These are phyloP conservation scores for Xylariaceae sp. DNA, from an alignment of 2,329 filamentous ascomycete genomes.

Conservation along the genomic window DNA sequence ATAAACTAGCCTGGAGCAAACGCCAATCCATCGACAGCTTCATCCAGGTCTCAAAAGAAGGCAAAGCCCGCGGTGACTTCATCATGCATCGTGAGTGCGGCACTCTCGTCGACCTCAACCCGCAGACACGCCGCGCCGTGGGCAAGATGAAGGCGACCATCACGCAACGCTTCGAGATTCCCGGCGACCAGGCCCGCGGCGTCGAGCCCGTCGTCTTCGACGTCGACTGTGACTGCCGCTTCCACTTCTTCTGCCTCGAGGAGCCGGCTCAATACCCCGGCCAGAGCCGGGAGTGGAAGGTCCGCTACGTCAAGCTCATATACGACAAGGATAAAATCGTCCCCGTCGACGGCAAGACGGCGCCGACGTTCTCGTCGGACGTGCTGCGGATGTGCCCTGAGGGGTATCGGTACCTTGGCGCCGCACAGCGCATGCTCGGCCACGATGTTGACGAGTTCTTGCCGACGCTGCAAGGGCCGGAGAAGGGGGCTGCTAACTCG, in stretches of 20 bases:
- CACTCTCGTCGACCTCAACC: conserved; percentile 41
- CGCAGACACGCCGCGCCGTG: conserved; percentile 37
- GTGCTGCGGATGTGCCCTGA: conserved; percentile 37
- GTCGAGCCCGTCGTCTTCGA: conserved; percentile 37
- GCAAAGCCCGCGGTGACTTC: conserved; percentile 47
- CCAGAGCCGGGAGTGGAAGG: conserved; percentile 32
- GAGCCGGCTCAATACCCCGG: conserved; percentile 14
- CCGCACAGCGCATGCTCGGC: conserved; percentile 41
- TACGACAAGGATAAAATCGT: conserved; percentile 48
- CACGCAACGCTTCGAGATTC: conserved; percentile 42
- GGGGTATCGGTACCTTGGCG: conserved; percentile 43
- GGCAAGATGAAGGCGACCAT: conserved; percentile 52
- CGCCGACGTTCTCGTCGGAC: conserved; percentile 35
- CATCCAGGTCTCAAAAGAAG: conserved; percentile 44
- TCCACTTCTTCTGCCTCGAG: conserved; percentile 43
- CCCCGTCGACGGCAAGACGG: conserved; percentile 38
- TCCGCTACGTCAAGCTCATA: conserved; percentile 43
- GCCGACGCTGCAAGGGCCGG: conserved; percentile 35
- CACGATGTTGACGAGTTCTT: conserved; percentile 39
- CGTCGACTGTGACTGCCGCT: conserved; percentile 47
- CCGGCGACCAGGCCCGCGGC: conserved; percentile 15
- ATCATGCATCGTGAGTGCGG: conserved; percentile 53
- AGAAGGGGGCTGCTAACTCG: conserved; percentile 21
- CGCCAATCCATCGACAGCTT: conserved; percentile 40
- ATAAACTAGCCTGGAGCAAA: conserved; percentile 40